Evolutionary conservation across 306 rosid genomes (phyloP), one percentile per base, ranked within the genome.

Genomic region (Leucaena leucocephala): DNA sequence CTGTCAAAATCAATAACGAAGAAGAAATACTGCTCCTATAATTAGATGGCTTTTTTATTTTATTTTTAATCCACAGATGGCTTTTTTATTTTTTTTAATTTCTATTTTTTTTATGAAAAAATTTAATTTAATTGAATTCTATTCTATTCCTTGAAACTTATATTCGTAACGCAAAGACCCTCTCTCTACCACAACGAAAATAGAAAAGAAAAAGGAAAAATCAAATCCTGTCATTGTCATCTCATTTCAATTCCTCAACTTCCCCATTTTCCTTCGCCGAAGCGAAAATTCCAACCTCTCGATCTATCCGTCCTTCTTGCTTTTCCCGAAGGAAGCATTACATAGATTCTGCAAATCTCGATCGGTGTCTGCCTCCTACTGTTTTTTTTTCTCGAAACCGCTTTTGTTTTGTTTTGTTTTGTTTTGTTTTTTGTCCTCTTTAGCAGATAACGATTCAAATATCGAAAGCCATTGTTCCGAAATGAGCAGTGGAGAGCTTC

Each of bases 401-500:
- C 49, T n/a, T 69, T 50, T 55, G 39, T 2, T 17, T 52, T 6
- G 17, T 2, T 2, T 0, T 54, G 7, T n/a, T 50, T 7, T 5
- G n/a, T n/a, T n/a, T n/a, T n/a, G n/a, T 17, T 17, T 14, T 50
- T 54, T 54, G 22, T 40, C 36, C 34, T 0, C 12, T 66, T 22
- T 8, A 16, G 66, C 65, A 62, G 83, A 70, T 62, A 78, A 63
- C 66, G 38, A 57, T 74, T 12, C 52, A 6, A 22, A 36, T 76
- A 40, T 33, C 33, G 3, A 40, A 15, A 44, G 39, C 48, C 79
- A 49, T 77, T 78, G 61, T 44, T 81, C 76, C 84, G 73, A 64
- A 49, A 94, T 94, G 97, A 90, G 90, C 87, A 90, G 91, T 7
- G 96, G 94, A 16, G 98, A 94, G 34, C 96, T 94, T 66, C 96